Percentiles rank a stretch among this genome's conserved stretches.
Evolutionary conservation across 805 yeast genomes (phyloP).

Genomic region (Nakazawaea molendinolei): DNA sequence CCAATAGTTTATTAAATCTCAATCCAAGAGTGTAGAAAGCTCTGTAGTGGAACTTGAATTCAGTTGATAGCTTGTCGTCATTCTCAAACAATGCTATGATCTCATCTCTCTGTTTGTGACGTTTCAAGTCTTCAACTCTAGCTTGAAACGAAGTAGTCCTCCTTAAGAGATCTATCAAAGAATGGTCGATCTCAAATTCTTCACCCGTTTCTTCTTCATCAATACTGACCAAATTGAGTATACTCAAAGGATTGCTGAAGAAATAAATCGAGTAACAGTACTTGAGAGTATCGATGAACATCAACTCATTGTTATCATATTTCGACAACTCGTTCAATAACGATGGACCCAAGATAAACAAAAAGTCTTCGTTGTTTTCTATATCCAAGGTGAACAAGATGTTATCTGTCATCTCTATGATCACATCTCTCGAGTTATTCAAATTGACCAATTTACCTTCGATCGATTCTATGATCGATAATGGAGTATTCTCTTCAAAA

Average conservation of each 20-base stretch:
- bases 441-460: conserved; percentile 21
- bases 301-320: conserved; percentile 22
- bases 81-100: background rate
- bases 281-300: conserved; percentile 9
- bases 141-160: conserved; percentile 6
- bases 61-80: background rate
- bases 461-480: conserved; percentile 17
- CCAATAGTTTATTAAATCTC: conserved; percentile 6
- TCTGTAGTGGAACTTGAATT: conserved; percentile 7
- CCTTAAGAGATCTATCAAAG: conserved; percentile 1
- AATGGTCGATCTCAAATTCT: conserved; percentile 6
- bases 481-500: conserved; percentile 27
- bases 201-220: conserved; percentile 1
- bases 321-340: conserved; percentile 37
- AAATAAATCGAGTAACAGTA: conserved; percentile 12
- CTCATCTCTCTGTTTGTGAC: background rate
- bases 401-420: conserved; percentile 24
- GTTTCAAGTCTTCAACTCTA: conserved; percentile 1
- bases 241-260: conserved; percentile 10
- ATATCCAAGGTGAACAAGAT: conserved; percentile 20
- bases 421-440: conserved; percentile 25
- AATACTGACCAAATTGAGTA: conserved; percentile 5
- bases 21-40: conserved; percentile 1
- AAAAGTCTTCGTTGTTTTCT: conserved; percentile 4
- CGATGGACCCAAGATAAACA: conserved; percentile 28